A percentile compares a stretch with the other conserved stretches of the same genome.
These are phyloP conservation scores for Xylaria sp. DNA, from an alignment of 2,329 filamentous ascomycete genomes.

Conservation along the genomic window DNA sequence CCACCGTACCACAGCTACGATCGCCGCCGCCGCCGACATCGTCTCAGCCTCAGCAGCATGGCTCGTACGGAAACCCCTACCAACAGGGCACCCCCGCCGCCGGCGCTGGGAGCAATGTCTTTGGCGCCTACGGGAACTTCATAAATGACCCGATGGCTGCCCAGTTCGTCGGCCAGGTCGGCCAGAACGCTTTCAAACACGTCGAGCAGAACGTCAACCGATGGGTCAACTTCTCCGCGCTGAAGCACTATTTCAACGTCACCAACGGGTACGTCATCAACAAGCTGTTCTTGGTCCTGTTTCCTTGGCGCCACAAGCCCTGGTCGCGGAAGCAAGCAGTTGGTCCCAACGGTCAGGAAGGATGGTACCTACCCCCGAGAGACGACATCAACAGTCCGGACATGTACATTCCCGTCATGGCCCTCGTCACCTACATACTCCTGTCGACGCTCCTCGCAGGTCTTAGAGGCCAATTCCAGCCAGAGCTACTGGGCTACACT, in stretches of 20 bases:
- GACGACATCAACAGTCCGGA: slow-evolving; percentile 98
- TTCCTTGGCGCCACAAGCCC: slow-evolving; percentile 96
- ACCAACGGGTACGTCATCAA: slow-evolving; percentile 96
- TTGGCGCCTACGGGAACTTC: slow-evolving; percentile 86
- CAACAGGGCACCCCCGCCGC: slow-evolving; percentile 66
- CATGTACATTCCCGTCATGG: slow-evolving; percentile 98
- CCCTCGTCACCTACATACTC: slow-evolving; percentile 95
- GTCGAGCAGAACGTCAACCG: slow-evolving; percentile 92
- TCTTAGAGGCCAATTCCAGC: slow-evolving; percentile 89
- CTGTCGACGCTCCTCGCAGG: slow-evolving; percentile 91
- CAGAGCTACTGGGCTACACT: slow-evolving; percentile 89
- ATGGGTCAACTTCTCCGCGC: slow-evolving; percentile 89
- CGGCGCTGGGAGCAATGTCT: slow-evolving; percentile 64
- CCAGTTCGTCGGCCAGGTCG: slow-evolving; percentile 94
- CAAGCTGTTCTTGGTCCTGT: slow-evolving; percentile 92
- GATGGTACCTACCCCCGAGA: slow-evolving; percentile 87
- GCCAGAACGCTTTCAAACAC: slow-evolving; percentile 88
- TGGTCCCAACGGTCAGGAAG: slow-evolving; percentile 74
- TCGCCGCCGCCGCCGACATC: slow-evolving; percentile 86
- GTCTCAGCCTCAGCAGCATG: slow-evolving; percentile 73
- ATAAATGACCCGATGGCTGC: slow-evolving; percentile 91
- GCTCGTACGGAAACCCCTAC: slow-evolving; percentile 77
- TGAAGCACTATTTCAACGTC: slow-evolving; percentile 99
- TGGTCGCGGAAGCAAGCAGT: slow-evolving; percentile 92
- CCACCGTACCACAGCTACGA: slow-evolving; percentile 94